Conservation (phyloP, 805 yeast species). For the Diddensiella santjacobensis region DNA sequence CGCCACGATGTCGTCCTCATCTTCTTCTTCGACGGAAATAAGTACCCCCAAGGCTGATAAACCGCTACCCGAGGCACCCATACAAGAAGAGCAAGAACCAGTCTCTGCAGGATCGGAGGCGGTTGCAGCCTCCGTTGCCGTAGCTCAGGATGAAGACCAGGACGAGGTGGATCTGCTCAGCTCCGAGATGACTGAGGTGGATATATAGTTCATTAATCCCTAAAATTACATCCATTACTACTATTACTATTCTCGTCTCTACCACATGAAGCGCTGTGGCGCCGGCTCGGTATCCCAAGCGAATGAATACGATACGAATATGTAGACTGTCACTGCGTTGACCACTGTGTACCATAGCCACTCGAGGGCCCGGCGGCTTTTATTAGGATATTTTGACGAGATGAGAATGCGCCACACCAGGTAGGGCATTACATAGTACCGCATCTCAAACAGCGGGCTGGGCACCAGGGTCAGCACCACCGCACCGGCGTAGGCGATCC, state of each 20-base stretch:
- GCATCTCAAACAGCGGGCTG: constrained; percentile 89
- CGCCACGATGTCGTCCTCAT: background rate
- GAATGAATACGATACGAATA: constrained; percentile 63
- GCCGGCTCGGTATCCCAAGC: constrained; percentile 60
- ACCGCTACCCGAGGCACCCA: background rate
- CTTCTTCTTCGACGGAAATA: background rate
- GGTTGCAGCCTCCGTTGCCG: background rate
- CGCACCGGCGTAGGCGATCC: constrained; percentile 48
- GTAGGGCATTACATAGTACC: constrained; percentile 84
- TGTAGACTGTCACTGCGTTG: constrained; percentile 47
- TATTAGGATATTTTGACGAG: constrained; percentile 24
- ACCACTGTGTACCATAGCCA: constrained; percentile 57
- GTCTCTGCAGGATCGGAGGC: constrained; percentile 1
- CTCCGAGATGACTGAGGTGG: constrained; percentile 24
- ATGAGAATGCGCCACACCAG: constrained; percentile 65
- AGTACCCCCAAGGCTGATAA: background rate
- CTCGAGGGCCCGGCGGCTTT: constrained; percentile 47
- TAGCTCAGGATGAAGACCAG: constrained; percentile 6
- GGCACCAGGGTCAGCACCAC: constrained; percentile 66
- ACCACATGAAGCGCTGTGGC: constrained; percentile 88
- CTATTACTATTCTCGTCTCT: constrained; percentile 10
- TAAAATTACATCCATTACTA: background rate
- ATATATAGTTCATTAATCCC: constrained; percentile 12
- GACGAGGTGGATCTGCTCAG: constrained; percentile 18
- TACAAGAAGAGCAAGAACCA: background rate